Conservation (phyloP, 169 alveolate species). For the Eimeria sp. region DNA sequence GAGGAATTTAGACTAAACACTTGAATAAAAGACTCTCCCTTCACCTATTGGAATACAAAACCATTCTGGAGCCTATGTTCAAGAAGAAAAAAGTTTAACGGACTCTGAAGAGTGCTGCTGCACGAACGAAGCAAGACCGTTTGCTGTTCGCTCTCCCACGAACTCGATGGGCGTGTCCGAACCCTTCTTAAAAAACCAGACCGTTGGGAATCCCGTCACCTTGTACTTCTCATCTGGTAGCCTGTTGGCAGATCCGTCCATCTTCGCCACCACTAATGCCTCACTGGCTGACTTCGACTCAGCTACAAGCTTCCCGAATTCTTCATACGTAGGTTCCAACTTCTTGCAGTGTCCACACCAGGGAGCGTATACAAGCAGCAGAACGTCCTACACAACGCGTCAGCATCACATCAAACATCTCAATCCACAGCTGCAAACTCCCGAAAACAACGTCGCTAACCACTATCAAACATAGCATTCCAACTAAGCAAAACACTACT, state of each 20-base stretch:
- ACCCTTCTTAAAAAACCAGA: constrained; percentile 68
- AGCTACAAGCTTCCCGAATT: constrained; percentile 85
- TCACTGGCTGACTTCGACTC: constrained; percentile 74
- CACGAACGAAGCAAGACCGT: constrained; percentile 43
- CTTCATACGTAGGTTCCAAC: constrained; percentile 91
- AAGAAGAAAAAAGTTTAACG: neutral
- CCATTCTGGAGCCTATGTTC: neutral
- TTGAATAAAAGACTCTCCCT: neutral
- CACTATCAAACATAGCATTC: neutral
- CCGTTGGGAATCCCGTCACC: constrained; percentile 60
- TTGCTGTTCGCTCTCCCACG: constrained; percentile 62
- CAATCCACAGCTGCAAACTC: neutral
- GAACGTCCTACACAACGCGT: constrained; percentile 92
- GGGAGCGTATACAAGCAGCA: constrained; percentile 97
- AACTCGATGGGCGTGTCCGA: constrained; percentile 65
- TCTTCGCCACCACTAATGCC: constrained; percentile 94
- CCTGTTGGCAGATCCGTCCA: constrained; percentile 90
- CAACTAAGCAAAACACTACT: neutral
- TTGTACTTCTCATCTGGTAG: constrained; percentile 57
- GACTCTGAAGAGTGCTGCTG: constrained; percentile 24
- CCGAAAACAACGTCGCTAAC: neutral
- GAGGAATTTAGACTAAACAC: no score
- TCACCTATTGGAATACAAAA: neutral
- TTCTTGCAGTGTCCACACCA: constrained; percentile 99
- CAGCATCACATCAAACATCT: neutral